phyloP scores from a whole-genome alignment of 805 yeast genomes.

The Ogataea thermomethanolica region DNA sequence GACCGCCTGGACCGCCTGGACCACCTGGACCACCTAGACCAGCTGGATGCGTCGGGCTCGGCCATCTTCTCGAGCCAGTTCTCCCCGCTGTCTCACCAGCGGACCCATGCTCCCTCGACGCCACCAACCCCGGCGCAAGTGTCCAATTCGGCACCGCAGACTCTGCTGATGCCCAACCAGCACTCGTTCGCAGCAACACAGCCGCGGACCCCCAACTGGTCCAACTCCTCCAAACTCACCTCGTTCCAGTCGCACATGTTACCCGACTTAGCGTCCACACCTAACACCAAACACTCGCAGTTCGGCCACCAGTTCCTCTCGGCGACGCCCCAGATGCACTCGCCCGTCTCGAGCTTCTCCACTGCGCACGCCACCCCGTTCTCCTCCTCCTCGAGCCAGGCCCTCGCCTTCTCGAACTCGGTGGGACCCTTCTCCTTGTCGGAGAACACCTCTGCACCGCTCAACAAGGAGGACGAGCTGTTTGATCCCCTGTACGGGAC shows the following conservation, averaged over 20 bases:
- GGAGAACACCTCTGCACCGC: constrained; percentile 12
- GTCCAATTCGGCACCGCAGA: constrained; percentile 11
- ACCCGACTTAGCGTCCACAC: constrained; percentile 23
- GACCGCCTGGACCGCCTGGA: constrained; percentile 6
- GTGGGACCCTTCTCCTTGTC: constrained; percentile 25
- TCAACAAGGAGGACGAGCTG: constrained; percentile 9
- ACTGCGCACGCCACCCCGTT: constrained; percentile 23
- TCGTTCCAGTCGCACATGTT: constrained; percentile 20
- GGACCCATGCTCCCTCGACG: constrained; percentile 25
- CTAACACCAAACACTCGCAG: constrained; percentile 15
- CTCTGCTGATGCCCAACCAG: constrained; percentile 14
- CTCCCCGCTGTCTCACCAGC: constrained; percentile 22
- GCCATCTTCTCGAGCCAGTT: constrained; percentile 26
- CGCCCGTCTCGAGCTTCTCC: constrained; percentile 17
- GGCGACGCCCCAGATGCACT: constrained; percentile 22
- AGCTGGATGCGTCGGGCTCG: constrained; percentile 6
- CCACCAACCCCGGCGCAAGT: constrained; percentile 23
- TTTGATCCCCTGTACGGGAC: constrained; percentile 11
- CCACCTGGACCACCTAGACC: constrained; percentile 1
- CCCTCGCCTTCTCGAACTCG: constrained; percentile 10
- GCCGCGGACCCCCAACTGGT: constrained; percentile 37
- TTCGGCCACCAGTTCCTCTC: constrained; percentile 20
- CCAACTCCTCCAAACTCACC: constrained; percentile 16
- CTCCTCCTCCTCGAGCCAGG: constrained; percentile 15
- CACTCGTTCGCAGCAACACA: constrained; percentile 17